Base-by-base conservation (phyloP, 768 basidiomycete species). In the Rhodotorula sphaerocarpa region DNA sequence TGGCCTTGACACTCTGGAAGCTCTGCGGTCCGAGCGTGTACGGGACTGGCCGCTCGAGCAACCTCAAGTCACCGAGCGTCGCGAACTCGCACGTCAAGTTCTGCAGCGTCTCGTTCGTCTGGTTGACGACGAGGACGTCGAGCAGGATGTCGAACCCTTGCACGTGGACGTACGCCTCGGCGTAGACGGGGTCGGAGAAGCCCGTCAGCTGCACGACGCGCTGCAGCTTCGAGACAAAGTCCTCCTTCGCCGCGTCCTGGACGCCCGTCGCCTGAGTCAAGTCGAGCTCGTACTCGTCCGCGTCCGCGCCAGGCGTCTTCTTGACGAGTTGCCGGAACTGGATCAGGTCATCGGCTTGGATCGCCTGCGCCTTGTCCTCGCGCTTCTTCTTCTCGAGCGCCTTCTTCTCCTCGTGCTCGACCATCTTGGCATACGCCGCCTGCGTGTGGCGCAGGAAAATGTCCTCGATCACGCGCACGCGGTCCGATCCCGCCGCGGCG, bases 1-100 rank as follows among this genome's bases (percentile, higher is more conserved):
- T 96, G 23, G 92, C 90, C 75, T 96, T 96, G 78, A 97, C 90
- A 74, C 86, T 90, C 77, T 95, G 93, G 86, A 97, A 99, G 25
- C 88, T 87, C 72, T 97, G 90, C 1, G 93, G 95, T 2, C 84
- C 93, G 44, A 97, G 82, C 0, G 92, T 96, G 72, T 92, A 88
- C 11, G 90, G 86, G 2, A 88, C 80, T 3, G 95, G 92, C n/a
- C 91, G 82, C 74, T 97, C 95, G 27, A 97, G 90, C 18, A 99
- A 85, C 75, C 96, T 96, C 56, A 99, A 81, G 73, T 97, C 95
- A 28, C 93, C 95, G 4, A 99, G 79, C 4, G 95, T 97, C 1
- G 95, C 91, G 71, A 99, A 96, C 75, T 99, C 95, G 58, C 97
- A 80, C 72, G 91, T 92, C 5, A 99, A 83, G 74, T 95, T 97